These are phyloP conservation scores for Boletus insuetus DNA, from an alignment of 768 basidiomycete genomes.

Conservation along the genomic window DNA sequence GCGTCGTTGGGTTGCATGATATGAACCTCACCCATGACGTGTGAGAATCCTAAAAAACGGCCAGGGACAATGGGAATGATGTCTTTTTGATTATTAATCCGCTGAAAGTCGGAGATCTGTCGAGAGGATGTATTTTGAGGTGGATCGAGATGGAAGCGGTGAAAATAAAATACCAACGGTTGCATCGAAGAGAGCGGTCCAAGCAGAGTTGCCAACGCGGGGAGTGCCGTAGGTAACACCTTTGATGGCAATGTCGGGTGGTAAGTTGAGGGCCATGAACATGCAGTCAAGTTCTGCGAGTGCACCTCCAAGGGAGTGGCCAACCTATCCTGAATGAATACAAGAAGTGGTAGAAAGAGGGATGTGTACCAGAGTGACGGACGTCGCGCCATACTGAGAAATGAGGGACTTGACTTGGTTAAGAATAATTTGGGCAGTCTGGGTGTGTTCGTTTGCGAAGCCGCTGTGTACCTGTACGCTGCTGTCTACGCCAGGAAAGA, in stretches of 20 bases:
- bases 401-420: conserved; percentile 42
- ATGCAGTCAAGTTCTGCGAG: conserved; percentile 51
- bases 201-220: conserved; percentile 28
- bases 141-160: not conserved
- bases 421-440: conserved; percentile 45
- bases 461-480: conserved; percentile 50
- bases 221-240: conserved; percentile 34
- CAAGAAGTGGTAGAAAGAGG: not conserved
- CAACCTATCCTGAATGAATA: conserved; percentile 29
- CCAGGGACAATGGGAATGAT: conserved; percentile 57
- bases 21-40: conserved; percentile 39
- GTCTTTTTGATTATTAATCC: conserved; percentile 37
- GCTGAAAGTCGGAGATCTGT: conserved; percentile 25
- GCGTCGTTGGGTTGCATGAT: conserved; percentile 38
- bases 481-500: conserved; percentile 54
- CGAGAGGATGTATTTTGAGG: not conserved
- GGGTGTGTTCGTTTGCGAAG: conserved; percentile 50
- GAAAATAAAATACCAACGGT: conserved; percentile 15
- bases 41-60: conserved; percentile 46
- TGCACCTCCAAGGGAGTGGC: conserved; percentile 53
- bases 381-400: conserved; percentile 34
- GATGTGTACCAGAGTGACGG: conserved; percentile 40
- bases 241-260: conserved; percentile 32
- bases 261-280: conserved; percentile 48
- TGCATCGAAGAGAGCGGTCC: conserved; percentile 28